Base-by-base conservation (phyloP, 768 basidiomycete species). In the Agrocybe praecox region DNA sequence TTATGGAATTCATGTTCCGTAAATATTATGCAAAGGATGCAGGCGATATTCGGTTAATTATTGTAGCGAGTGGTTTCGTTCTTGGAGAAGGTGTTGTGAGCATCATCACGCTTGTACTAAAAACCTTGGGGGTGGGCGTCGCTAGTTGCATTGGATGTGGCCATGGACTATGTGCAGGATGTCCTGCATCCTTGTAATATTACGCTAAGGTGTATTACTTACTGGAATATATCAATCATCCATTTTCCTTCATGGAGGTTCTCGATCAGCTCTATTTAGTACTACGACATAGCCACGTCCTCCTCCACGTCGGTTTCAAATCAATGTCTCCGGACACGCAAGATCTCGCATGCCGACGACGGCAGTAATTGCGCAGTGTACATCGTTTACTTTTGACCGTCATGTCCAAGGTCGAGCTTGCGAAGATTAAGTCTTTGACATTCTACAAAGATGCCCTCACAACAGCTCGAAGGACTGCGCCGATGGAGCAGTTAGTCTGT, bases 31-130 rank as follows among this genome's bases (percentile, higher is more conserved):
- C 79, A 22, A 83, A 78, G 58, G 80, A 83, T 57, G 73, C 74
- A 23, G 76, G 77, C 54, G 88, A 89, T 57, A 92, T 94, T 56
- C 76, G 83, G 29, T 74, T 96, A 33, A 89, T 98, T 64, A 85
- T 98, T 22, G 78, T 96, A 40, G 96, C 96, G 7, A 94, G 91
- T 69, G 96, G 96, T 2, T 97, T 98, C 69, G 96, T 98, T 22
- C 77, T 98, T 17, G 96, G 96, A 18, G 96, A 98, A 69, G 96
- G 96, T 1, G 87, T 97, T 32, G 78, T 92, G 42, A 95, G 94
- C 67, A 81, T 98, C 46, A 72, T 95, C 24, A 84, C 90, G 14
- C 76, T 98, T 47, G 63, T 87, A 7, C 71, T 97, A 58, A 85
- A 86, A 59, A 92, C 87, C 29, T 80, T 81, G 32, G 94, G 93